A percentile compares a stretch with the other conserved stretches of the same genome.
phyloP scores from a whole-genome alignment of 2,329 filamentous ascomycete species.

The Fusarium succisae region DNA sequence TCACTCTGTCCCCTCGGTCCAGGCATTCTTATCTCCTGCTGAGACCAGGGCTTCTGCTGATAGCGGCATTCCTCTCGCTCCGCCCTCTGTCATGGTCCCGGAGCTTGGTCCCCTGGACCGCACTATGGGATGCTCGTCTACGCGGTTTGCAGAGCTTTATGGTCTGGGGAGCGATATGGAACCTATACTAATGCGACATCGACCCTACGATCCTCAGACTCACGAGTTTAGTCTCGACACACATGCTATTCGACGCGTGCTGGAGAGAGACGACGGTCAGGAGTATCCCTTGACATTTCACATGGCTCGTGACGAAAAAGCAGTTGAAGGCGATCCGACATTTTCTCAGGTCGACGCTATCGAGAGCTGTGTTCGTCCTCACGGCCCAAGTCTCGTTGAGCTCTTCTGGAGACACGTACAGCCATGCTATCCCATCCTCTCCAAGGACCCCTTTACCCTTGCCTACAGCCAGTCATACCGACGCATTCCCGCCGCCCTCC shows the following conservation, averaged over 20 bases:
- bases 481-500: slow-evolving; percentile 61
- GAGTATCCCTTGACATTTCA: slow-evolving; percentile 48
- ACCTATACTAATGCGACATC: slow-evolving; percentile 48
- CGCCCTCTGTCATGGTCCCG: slow-evolving; percentile 30
- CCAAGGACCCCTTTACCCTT: slow-evolving; percentile 63
- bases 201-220: slow-evolving; percentile 61
- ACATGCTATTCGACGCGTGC: slow-evolving; percentile 67
- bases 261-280: slow-evolving; percentile 57
- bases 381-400: slow-evolving; percentile 67
- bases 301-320: slow-evolving; percentile 46
- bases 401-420: slow-evolving; percentile 70
- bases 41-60: slow-evolving; percentile 41
- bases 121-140: slow-evolving; percentile 39
- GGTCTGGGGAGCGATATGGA: slow-evolving; percentile 49
- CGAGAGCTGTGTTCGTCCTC: slow-evolving; percentile 66
- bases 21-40: slow-evolving; percentile 39
- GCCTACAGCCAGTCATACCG: slow-evolving; percentile 61
- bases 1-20: slow-evolving; percentile 36
- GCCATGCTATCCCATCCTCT: slow-evolving; percentile 61
- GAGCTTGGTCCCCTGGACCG: slow-evolving; percentile 29
- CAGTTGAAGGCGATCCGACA: slow-evolving; percentile 40
- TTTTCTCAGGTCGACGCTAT: slow-evolving; percentile 53
- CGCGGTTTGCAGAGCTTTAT: slow-evolving; percentile 46
- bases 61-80: slow-evolving; percentile 23
- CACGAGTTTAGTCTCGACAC: slow-evolving; percentile 61